phyloP scores from a whole-genome alignment of 2,329 filamentous ascomycete genomes.

The Aspergillus terreus region DNA sequence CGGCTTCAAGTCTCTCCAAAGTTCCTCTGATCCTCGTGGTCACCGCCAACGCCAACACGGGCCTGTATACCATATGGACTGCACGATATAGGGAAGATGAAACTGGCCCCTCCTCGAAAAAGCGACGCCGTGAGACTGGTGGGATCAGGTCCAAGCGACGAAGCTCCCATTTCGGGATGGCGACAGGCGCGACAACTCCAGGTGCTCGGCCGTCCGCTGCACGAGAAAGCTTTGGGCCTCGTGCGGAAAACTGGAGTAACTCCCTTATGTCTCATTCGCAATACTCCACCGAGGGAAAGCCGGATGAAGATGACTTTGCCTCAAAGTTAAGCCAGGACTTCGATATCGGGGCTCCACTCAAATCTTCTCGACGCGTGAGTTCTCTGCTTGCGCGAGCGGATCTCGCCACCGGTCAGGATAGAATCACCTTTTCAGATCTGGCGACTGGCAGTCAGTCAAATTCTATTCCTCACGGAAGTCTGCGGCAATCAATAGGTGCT shows the following conservation, averaged over 20 bases:
- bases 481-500: conserved; percentile 70
- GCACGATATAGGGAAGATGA: conserved; percentile 72
- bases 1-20: conserved; percentile 31
- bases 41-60: conserved; percentile 73
- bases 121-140: conserved; percentile 50
- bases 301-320: conserved; percentile 59
- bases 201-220: conserved; percentile 60
- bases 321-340: conserved; percentile 69
- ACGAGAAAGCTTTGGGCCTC: conserved; percentile 71
- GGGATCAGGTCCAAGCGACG: conserved; percentile 65
- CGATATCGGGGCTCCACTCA: conserved; percentile 52
- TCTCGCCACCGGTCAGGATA: conserved; percentile 78
- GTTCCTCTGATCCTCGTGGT: conserved; percentile 68
- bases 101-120: conserved; percentile 44
- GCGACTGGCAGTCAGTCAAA: conserved; percentile 45
- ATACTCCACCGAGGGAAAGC: conserved; percentile 49
- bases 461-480: conserved; percentile 40
- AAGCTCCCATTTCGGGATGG: conserved; percentile 60
- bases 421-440: conserved; percentile 73
- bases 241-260: conserved; percentile 42
- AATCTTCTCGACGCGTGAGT: conserved; percentile 76
- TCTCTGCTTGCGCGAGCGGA: conserved; percentile 86
- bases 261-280: conserved; percentile 38
- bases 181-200: conserved; percentile 73
- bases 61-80: conserved; percentile 80